These are phyloP conservation scores for Colletotrichum orbiculare DNA, from an alignment of 2,329 filamentous ascomycete genomes.

Conservation along the genomic window DNA sequence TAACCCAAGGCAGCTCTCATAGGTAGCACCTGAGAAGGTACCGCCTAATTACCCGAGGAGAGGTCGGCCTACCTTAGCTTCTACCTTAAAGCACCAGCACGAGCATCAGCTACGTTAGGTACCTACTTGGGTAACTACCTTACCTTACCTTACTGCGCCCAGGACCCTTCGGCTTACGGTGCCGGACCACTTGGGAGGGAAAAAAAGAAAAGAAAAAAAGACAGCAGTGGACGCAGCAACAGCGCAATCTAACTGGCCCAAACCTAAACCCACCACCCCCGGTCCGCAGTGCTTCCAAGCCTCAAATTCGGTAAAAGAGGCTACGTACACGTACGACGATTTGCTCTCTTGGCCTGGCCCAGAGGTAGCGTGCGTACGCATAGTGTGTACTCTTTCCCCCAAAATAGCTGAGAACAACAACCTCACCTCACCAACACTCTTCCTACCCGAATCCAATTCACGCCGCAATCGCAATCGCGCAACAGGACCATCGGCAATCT, in stretches of 20 bases:
- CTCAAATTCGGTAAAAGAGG: conserved; percentile 35
- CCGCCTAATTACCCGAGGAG: neutral
- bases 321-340: conserved; percentile 38
- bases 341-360: conserved; percentile 1
- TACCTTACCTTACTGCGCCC: neutral
- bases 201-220: neutral
- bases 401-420: conserved; percentile 33
- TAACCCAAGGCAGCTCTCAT: neutral
- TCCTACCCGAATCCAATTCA: neutral
- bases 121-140: too few relatives aligned
- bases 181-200: too few relatives aligned
- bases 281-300: conserved; percentile 26
- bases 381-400: conserved; percentile 20
- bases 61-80: neutral
- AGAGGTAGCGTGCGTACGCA: too few relatives aligned
- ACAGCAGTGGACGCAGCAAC: neutral
- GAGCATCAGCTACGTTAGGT: neutral
- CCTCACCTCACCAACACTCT: conserved; percentile 9
- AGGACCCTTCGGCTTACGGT: conserved; percentile 13
- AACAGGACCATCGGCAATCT: neutral
- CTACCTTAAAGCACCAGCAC: neutral
- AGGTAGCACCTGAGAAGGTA: neutral
- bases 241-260: conserved; percentile 20
- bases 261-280: conserved; percentile 15
- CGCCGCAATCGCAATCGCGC: too few relatives aligned